phyloP scores from a whole-genome alignment of 148 eudicot species.

The Beta vulgaris region DNA sequence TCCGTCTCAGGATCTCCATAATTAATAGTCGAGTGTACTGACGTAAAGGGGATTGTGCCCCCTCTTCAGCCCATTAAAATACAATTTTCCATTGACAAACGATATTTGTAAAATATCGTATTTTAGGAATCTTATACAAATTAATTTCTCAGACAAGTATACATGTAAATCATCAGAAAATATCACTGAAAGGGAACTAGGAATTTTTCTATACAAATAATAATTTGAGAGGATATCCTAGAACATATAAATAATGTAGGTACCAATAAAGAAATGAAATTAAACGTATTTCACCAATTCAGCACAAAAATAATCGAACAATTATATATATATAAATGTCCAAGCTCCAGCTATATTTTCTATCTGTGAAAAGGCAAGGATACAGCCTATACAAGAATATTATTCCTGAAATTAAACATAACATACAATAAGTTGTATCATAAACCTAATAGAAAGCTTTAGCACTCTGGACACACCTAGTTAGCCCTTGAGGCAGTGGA shows the following conservation, averaged over 20 bases:
- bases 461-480: slow-evolving; percentile 93
- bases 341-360: slow-evolving; percentile 17
- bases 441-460: slow-evolving; percentile 56
- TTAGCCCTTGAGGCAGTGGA: slow-evolving; percentile 93
- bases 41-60: not conserved
- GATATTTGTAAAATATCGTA: not conserved
- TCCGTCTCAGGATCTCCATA: not conserved
- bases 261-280: not conserved
- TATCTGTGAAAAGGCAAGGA: slow-evolving; percentile 27
- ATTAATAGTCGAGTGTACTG: not conserved
- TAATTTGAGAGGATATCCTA: not conserved
- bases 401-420: slow-evolving; percentile 31
- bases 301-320: not conserved
- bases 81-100: not conserved
- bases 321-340: slow-evolving; percentile 14
- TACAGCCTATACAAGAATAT: slow-evolving; percentile 37
- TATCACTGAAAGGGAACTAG: not conserved
- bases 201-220: not conserved
- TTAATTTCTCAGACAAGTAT: not conserved
- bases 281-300: not conserved
- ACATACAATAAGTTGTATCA: slow-evolving; percentile 39
- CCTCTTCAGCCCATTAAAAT: not conserved
- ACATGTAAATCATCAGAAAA: not conserved
- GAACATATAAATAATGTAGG: not conserved
- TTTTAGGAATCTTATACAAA: not conserved